These are phyloP conservation scores for Boletus coffeatus DNA, from an alignment of 1,284 basidiomycete genomes.

Conservation along the genomic window DNA sequence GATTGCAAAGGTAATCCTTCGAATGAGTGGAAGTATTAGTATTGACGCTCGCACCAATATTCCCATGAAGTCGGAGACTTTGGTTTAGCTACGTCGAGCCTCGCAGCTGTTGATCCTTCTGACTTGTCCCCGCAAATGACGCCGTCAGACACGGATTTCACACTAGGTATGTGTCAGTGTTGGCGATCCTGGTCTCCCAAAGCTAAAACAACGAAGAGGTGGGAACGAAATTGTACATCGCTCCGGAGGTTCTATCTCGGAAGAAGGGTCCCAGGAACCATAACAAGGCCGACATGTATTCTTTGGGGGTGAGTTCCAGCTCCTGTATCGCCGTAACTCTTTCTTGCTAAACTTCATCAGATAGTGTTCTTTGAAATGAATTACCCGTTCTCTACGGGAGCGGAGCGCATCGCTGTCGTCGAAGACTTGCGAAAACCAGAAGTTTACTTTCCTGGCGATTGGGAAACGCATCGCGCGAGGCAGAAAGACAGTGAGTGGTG, in stretches of 20 bases:
- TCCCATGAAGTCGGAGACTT: conserved; percentile 75
- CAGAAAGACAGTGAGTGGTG: conserved; percentile 61
- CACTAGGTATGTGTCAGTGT: conserved; percentile 48
- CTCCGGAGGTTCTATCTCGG: conserved; percentile 76
- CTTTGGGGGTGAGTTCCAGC: conserved; percentile 63
- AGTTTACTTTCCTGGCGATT: conserved; percentile 72
- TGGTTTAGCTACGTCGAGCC: conserved; percentile 82
- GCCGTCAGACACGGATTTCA: conserved; percentile 60
- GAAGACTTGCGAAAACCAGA: conserved; percentile 69
- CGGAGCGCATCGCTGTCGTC: conserved; percentile 83
- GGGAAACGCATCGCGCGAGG: conserved; percentile 59
- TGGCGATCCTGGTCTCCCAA: neutral
- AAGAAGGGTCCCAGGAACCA: conserved; percentile 64
- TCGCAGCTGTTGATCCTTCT: conserved; percentile 68
- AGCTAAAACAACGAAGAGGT: conserved; percentile 52
- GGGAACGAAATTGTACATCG: conserved; percentile 90
- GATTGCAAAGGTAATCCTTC: conserved; percentile 74
- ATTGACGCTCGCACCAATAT: neutral
- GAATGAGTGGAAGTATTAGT: neutral
- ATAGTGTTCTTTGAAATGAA: conserved; percentile 99
- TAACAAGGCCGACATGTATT: conserved; percentile 93
- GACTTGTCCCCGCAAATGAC: conserved; percentile 48
- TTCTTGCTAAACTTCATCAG: conserved; percentile 32
- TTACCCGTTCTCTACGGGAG: conserved; percentile 79
- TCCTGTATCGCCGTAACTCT: neutral